Evolutionary conservation across 176 grass and related monocot genomes (phyloP), one percentile per base, ranked within the genome.

Genomic region (Dactylis glomerata): DNA sequence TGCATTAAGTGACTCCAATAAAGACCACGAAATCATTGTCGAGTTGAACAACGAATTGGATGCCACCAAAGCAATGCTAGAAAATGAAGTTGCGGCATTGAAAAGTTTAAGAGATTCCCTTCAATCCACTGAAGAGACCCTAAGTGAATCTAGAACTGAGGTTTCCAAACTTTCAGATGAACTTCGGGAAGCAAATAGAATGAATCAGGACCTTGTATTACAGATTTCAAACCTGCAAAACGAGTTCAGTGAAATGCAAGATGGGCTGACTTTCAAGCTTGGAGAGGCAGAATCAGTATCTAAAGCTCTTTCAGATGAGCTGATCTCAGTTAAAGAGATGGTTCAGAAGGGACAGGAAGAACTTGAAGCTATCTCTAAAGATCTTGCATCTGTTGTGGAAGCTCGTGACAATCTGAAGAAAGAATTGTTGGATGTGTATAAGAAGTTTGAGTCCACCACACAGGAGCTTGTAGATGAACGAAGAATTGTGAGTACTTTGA

Each of bases 381-480:
- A 89, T 90, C 72, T 99, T 79, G 81, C 44, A 80, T 84, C 86
- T 84, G 76, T 86, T 46, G 87, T 58, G 16, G 88, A 84, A 63
- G 92, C 94, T 65, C 88, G 80, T 79, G 92, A 96, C 5, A 88
- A 91, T 69, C 80, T 99, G 33, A 99, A 99, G 86, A 87, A 89
- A 76, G 93, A 99, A 83, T 76, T 99, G 74, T 76, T 99, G 49
- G 87, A 86, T 64, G 88, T 86, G 59, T 99, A 94, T 68, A 96
- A 96, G 92, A 99, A 91, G 78, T 82, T 96, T 30, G 93, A 99
- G 79, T 89, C 86, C 37, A 91, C 88, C 32, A 89, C 88, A n/a
- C 77, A 89, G n/a, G 90, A 99, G 52, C 84, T 96, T 81, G 91
- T 91, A 41, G 93, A 89, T 77, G 97, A 99, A 84, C 89, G 89